Base-by-base conservation (phyloP, 2,329 filamentous ascomycete species). In the Paraphaeosphaeria minitans region DNA sequence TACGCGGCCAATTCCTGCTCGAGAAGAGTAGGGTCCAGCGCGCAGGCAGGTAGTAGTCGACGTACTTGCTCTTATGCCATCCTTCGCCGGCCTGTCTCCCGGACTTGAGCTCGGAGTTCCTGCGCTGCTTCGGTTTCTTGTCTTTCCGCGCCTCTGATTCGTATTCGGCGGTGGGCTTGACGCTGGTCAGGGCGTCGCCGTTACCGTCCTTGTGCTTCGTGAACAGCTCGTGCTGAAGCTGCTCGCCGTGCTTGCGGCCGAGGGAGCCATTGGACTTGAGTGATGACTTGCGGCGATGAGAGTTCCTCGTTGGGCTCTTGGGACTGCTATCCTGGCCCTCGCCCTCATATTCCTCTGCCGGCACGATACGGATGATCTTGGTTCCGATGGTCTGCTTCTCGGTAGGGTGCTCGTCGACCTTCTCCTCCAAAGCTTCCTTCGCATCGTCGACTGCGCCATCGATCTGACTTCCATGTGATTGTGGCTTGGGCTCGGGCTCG, bases 81-180 rank as follows among this genome's bases (percentile, higher is more conserved):
- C 82, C 81, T 47, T 80, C 81, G 37, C 83, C 83, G n/a, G 83
- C 83, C 66, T 78, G 74, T 45, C 82, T 77, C 24, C 83, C 83
- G 59, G 82, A 82, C 51, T 81, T 81, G 56, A 85, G 79, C 63
- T 82, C 76, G 24, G 74, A 71, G 55, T 75, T 69, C 47, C 72
- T 65, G 64, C 66, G 64, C 61, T 65, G 64, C 61, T 65, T 66
- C 53, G 70, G 70, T 61, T 63, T 68, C 52, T 66, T 62, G 53
- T 78, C 75, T 27, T 67, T 68, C 41, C 73, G 67, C 42, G 66
- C 61, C 39, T 63, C 70, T 56, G 77, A 69, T 58, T 81, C 77
- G 54, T 70, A 77, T 56, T 72, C 72, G 16, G 71, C 70, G 14
- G 72, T 65, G 12, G 78, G 74, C 67, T 79, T 79, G 49, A 82